Base-by-base conservation (phyloP, 306 rosid genomes). In the Quercus alba region DNA sequence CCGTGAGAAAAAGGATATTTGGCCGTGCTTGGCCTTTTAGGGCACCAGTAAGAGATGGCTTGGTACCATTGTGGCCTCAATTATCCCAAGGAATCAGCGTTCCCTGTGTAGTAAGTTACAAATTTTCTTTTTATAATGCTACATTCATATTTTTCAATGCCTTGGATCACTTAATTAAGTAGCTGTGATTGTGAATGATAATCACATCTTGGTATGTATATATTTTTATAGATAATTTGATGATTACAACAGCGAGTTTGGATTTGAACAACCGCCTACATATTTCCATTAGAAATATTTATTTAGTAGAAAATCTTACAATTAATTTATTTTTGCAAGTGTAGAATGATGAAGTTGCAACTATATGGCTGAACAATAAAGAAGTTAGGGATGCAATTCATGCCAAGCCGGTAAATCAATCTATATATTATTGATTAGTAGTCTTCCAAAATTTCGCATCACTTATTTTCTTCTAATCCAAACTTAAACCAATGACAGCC, bases 21-120 rank as follows among this genome's bases (percentile, higher is more conserved):
- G 97, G 97, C 0, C 85, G 97, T 13, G 95, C 98, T 38, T 91
- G 98, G 98, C 98, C 97, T 7, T 82, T 82, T 14, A 4, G 81
- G 72, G 94, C 92, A 14, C 89, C 94, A 0, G 88, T 86, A 3
- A 78, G 77, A 75, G 84, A 83, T 2, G 98, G 95, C n/a, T 69
- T 56, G 55, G 89, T 94, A 66, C 84, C 95, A 5, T 58, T 82
- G 20, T 94, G 98, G 95, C 94, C 95, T 20, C 80, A 90, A 38
- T 74, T 88, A 18, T 80, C 81, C 4, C 28, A 26, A 0, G 51
- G 31, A 44, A 3, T 5, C 5, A 13, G 0, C 9, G 84, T 86
- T 25, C 90, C 88, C 0, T 89, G 88, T 74, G 4, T 82, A 70
- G 92, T 88, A 77, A 72, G 86, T 73, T 38, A 9, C 51, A 44